phyloP scores from a whole-genome alignment of 331 rosid genomes.

The Pyrus hybrid region DNA sequence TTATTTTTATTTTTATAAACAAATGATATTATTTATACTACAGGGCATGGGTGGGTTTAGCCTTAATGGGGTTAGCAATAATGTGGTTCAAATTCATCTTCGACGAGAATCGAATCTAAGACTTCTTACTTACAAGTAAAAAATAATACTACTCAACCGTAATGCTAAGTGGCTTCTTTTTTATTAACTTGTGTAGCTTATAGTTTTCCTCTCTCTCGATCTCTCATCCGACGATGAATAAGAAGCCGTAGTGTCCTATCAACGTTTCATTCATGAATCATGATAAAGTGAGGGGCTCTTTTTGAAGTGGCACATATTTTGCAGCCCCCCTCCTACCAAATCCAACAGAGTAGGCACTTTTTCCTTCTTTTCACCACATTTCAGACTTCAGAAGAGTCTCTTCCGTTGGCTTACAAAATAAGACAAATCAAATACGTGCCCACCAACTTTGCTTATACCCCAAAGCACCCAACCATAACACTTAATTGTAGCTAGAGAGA shows the following conservation, averaged over 20 bases:
- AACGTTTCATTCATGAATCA: slow-evolving; percentile 18
- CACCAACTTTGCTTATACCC: slow-evolving; percentile 91
- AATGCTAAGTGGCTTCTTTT: too few relatives aligned
- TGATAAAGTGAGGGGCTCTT: slow-evolving; percentile 3
- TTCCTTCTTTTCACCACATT: background rate
- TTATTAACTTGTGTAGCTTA: too few relatives aligned
- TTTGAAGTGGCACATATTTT: slow-evolving; percentile 8
- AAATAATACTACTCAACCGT: too few relatives aligned
- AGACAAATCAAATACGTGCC: slow-evolving; percentile 61
- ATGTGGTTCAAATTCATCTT: too few relatives aligned
- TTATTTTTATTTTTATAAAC: too few relatives aligned
- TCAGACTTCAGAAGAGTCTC: slow-evolving; percentile 1
- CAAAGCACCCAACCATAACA: slow-evolving; percentile 89
- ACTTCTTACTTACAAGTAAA: too few relatives aligned
- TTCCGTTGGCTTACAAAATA: slow-evolving; percentile 56
- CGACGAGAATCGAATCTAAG: too few relatives aligned
- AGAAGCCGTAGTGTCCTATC: slow-evolving; percentile 50
- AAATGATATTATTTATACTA: too few relatives aligned
- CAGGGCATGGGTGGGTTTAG: rapidly evolving
- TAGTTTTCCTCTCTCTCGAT: too few relatives aligned
- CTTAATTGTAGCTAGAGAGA: slow-evolving; percentile 33
- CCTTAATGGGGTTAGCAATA: too few relatives aligned
- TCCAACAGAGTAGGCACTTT: background rate
- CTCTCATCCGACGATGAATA: slow-evolving; percentile 9
- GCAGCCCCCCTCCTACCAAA: slow-evolving; percentile 11